Evolutionary conservation across 2,329 filamentous ascomycete species (phyloP), one percentile per base, ranked within the genome.

Genomic region (Exophiala aquamarina): DNA sequence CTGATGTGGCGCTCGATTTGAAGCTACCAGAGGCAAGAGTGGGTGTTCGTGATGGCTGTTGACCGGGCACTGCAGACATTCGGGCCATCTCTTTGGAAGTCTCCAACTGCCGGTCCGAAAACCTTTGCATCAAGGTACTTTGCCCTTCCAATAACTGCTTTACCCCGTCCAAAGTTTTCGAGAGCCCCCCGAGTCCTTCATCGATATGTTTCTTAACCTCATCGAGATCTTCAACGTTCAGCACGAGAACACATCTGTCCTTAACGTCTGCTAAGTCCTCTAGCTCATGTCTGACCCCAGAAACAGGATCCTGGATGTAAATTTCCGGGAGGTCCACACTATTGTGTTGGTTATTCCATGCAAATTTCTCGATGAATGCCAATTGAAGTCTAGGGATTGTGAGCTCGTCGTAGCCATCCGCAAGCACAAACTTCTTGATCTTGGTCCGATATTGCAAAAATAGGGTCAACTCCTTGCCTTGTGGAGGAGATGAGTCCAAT

Each of bases 281-380:
- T 18, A 98, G 73, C 70, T 98, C 93, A 66, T 98, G 92, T 13
- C 93, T 86, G n/a, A 98, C 87, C 1, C 93, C 93, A 7, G 93
- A 97, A 2, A 96, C 80, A 0, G 91, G 86, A 65, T 98, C 93
- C 66, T 98, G 93, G 13, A 98, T 93, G 66, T 98, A 96, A 13
- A 98, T 97, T 60, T 98, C 93, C 0, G 93, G 93, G 36, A 98
- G 72, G 64, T 98, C 93, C 11, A 83, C 82, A 6, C 93, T 93
- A 61, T 96, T 94, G 51, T 89, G 86, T 59, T 97, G 91, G 1
- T 92, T 96, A 60, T 95, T 97, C 91, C 94, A 98, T 0, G 92
- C 93, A 64, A 98, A 98, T 65, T 96, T 98, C 59, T 98, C 93
- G 59, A 98, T 98, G 60, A 98, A 98, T 1, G 93, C 92, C 20